Percentiles rank a stretch among this genome's conserved stretches.
These are phyloP conservation scores for Phytophthora agathidicida DNA, from an alignment of 352 stramenopile genomes.

Conservation along the genomic window DNA sequence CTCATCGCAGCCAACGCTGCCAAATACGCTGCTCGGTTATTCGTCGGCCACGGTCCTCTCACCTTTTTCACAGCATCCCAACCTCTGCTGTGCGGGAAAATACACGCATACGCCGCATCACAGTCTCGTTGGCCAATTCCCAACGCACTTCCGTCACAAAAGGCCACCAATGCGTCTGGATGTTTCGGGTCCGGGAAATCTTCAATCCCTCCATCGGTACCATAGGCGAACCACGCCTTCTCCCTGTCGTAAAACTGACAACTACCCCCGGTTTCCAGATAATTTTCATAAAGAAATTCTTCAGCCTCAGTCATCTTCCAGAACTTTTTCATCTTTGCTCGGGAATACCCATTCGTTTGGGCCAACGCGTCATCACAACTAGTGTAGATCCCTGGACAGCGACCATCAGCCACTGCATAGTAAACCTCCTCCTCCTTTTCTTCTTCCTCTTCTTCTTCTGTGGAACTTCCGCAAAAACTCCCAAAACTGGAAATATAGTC, in stretches of 20 bases:
- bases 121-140: conserved; percentile 60
- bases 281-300: conserved; percentile 47
- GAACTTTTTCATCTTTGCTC: conserved; percentile 67
- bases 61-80: conserved; percentile 76
- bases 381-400: conserved; percentile 55
- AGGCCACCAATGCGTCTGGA: conserved; percentile 64
- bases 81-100: conserved; percentile 66
- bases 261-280: conserved; percentile 11
- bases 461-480: conserved; percentile 18
- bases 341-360: conserved; percentile 59
- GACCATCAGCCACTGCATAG: conserved; percentile 65
- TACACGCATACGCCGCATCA: conserved; percentile 70
- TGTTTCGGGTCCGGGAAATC: conserved; percentile 57
- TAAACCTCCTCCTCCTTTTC: conserved; percentile 18
- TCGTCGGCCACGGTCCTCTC: conserved; percentile 47
- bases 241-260: conserved; percentile 47
- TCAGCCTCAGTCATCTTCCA: conserved; percentile 48
- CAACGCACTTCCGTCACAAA: conserved; percentile 79
- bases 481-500: conserved; percentile 45
- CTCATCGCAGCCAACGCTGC: conserved; percentile 69
- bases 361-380: conserved; percentile 58
- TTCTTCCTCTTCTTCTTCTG: conserved; percentile 15
- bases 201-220: no score
- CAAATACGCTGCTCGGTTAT: conserved; percentile 64
- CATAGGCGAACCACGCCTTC: no score